phyloP scores from a whole-genome alignment of 305 asterid species.

The Solanum hybrid region DNA sequence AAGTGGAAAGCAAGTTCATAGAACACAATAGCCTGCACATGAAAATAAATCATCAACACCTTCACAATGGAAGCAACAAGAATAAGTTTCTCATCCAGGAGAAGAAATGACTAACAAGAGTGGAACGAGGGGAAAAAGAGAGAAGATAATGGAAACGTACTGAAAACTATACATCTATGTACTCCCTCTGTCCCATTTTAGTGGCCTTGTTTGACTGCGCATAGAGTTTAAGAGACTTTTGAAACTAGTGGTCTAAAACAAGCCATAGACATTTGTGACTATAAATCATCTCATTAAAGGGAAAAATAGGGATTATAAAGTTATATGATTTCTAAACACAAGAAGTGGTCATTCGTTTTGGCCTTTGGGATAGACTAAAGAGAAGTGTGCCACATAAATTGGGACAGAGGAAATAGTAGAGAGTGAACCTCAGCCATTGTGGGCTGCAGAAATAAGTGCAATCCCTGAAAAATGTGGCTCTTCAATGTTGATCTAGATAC shows the following conservation, averaged over 20 bases:
- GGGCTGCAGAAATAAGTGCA: neutral
- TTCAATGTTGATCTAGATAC: neutral
- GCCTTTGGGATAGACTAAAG: neutral
- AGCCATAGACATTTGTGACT: neutral
- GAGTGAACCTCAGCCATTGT: neutral
- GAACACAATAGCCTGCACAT: slow-evolving; percentile 86
- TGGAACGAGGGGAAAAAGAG: neutral
- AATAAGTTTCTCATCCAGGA: neutral
- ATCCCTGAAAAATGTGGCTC: neutral
- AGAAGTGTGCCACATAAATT: neutral
- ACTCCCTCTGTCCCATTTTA: neutral
- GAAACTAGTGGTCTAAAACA: neutral
- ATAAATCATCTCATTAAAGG: neutral
- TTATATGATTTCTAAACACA: neutral
- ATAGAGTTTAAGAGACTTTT: neutral
- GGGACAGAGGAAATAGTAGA: neutral
- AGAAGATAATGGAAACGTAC: neutral
- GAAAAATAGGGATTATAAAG: neutral
- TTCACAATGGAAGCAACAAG: neutral
- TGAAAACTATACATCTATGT: neutral
- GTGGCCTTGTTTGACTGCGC: neutral
- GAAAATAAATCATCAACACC: neutral
- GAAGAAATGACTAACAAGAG: slow-evolving; percentile 1
- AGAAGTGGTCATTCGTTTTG: neutral
- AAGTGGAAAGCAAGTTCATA: slow-evolving; percentile 99